Evolutionary conservation across 2,329 filamentous ascomycete species (phyloP).

Genomic region (Talaromyces sp.): DNA sequence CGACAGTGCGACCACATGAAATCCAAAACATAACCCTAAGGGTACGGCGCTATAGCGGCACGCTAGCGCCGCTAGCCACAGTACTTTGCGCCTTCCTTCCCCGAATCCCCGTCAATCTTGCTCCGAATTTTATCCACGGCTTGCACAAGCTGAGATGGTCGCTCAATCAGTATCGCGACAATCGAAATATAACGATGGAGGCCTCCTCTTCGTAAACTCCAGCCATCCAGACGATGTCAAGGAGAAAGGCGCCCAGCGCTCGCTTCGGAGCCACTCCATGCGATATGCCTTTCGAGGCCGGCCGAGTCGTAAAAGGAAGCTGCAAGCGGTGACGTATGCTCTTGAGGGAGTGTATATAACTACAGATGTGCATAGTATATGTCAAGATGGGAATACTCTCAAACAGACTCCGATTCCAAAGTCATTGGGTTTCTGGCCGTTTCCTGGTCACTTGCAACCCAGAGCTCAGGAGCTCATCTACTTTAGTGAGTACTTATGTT

Average conservation of each 20-base stretch:
- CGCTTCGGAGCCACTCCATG: constrained; percentile 22
- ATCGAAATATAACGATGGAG: neutral
- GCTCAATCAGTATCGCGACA: neutral
- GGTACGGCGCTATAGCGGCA: neutral
- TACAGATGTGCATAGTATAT: neutral
- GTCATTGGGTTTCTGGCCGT: constrained; percentile 17
- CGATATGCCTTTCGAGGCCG: constrained; percentile 20
- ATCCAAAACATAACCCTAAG: neutral
- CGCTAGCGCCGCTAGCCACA: neutral
- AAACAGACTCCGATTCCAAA: neutral
- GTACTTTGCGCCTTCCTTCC: neutral
- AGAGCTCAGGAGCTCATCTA: constrained; percentile 22
- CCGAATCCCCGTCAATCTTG: neutral
- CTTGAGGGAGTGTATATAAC: neutral
- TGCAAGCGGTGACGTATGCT: constrained; percentile 18
- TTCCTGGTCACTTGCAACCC: constrained; percentile 18
- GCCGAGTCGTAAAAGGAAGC: constrained; percentile 12
- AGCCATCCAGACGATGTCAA: constrained; percentile 20
- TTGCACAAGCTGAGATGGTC: constrained; percentile 8
- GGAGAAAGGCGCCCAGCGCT: constrained; percentile 17
- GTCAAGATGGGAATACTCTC: too few species aligned
- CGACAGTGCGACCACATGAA: neutral
- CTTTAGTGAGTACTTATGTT: too few species aligned
- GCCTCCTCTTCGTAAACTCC: constrained; percentile 18
- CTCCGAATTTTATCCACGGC: neutral